Base-by-base conservation (phyloP, 208 protist genomes). In the Crithidia bombi region DNA sequence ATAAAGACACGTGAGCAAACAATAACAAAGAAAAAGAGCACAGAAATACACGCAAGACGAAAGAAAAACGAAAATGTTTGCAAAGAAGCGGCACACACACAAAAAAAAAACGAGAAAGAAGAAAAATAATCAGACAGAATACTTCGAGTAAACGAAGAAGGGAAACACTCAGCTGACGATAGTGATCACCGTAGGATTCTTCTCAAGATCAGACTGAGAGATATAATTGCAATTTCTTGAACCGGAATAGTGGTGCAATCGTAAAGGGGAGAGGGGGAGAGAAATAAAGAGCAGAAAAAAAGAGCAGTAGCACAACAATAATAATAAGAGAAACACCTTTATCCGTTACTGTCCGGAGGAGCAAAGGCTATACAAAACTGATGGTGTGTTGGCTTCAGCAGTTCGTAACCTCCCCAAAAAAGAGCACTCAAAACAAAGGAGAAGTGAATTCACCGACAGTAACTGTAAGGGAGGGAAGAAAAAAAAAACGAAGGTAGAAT, bases 261-360 rank as follows among this genome's bases (percentile, higher is more conserved):
- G 30, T 19, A 33, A 35, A 47, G n/a, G 26, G 21, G 19, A 36
- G 33, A 50, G 26, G 26, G 11, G n/a, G 17, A 33, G 25, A 64
- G 30, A 64, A 50, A 64, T 11, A 50, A 50, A 30, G 5, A 23
- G 25, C 23, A 11, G 25, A 33, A 64, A 33, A 50, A 46, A 46
- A 47, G 35, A 46, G 25, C 47, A 23, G 25, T 25, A 64, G 21
- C n/a, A n/a, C n/a, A n/a, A 64, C n/a, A 36, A 38, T 46, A 62
- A 21, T 19, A 4, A 23, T 9, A 19, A 46, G 36, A 38, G 14
- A 38, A 57, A 38, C 14, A 57, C 6, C 44, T 50, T n/a, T n/a
- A n/a, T n/a, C n/a, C n/a, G n/a, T n/a, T n/a, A n/a, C n/a, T n/a
- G n/a, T n/a, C n/a, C n/a, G n/a, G n/a, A n/a, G n/a, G n/a, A n/a